phyloP scores from a whole-genome alignment of 1,284 basidiomycete species.

The Malassezia caprae region DNA sequence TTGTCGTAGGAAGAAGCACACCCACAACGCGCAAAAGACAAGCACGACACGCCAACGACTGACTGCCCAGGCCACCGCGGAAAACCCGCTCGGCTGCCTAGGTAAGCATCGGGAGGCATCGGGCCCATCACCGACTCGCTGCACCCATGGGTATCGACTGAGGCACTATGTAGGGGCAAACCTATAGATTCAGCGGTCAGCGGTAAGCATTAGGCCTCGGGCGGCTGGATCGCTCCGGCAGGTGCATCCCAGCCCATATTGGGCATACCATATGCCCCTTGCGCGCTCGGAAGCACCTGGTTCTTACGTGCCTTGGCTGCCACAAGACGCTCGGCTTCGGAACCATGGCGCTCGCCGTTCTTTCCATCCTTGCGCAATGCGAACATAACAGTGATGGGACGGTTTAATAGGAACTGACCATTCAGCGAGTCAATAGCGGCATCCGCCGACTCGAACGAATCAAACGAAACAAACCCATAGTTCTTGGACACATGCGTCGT shows the following conservation, averaged over 20 bases:
- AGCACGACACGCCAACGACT: not conserved
- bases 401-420: conserved; percentile 93
- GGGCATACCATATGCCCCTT: conserved; percentile 3
- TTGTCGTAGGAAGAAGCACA: not conserved
- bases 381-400: conserved; percentile 88
- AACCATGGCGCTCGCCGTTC: conserved; percentile 89
- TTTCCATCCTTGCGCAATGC: conserved; percentile 99
- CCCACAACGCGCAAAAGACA: not conserved
- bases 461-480: conserved; percentile 92
- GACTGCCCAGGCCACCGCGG: not conserved
- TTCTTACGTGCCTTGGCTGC: conserved; percentile 91
- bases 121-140: not conserved
- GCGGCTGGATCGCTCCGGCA: not conserved
- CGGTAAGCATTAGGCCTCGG: not conserved
- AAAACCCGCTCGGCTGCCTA: not conserved
- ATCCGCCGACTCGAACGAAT: conserved; percentile 93
- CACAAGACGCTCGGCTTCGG: conserved; percentile 82
- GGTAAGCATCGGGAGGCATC: not conserved
- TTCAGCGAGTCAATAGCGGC: conserved; percentile 94
- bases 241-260: not conserved
- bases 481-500: conserved; percentile 76
- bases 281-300: conserved; percentile 62
- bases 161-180: not conserved
- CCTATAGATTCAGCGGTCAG: not conserved
- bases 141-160: not conserved